Evolutionary conservation across 2,329 filamentous ascomycete genomes (phyloP).

Genomic region (Cercospora sp.): DNA sequence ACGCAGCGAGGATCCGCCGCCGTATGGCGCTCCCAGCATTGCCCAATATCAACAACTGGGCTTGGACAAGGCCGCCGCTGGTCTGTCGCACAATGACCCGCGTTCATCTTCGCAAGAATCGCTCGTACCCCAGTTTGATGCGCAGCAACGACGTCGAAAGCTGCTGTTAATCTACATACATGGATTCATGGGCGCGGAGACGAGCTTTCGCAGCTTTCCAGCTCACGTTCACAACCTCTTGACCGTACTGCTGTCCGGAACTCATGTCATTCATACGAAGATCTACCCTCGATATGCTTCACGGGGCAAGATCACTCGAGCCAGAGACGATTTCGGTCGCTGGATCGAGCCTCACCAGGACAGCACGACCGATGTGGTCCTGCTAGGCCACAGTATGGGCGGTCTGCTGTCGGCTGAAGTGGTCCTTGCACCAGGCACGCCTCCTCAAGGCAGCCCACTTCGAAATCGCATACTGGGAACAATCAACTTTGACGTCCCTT

Average conservation of each 20-base stretch:
- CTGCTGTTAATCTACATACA: constrained; percentile 83
- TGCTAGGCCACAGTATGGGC: constrained; percentile 89
- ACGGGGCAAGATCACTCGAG: constrained; percentile 69
- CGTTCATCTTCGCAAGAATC: constrained; percentile 51
- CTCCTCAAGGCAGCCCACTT: constrained; percentile 47
- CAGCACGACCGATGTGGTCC: constrained; percentile 71
- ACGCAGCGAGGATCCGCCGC: constrained; percentile 21
- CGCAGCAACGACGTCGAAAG: constrained; percentile 47
- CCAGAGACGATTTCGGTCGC: constrained; percentile 76
- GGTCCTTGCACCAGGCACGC: constrained; percentile 56
- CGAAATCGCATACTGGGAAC: constrained; percentile 78
- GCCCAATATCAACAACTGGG: constrained; percentile 22
- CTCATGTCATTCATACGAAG: constrained; percentile 82
- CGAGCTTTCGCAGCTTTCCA: constrained; percentile 84
- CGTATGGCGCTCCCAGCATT: constrained; percentile 20
- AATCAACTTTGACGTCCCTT: constrained; percentile 81
- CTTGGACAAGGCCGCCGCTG: constrained; percentile 23
- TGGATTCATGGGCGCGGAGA: constrained; percentile 86
- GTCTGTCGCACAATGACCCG: constrained; percentile 39
- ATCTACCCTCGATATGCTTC: constrained; percentile 80
- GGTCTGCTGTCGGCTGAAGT: constrained; percentile 81
- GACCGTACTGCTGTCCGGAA: constrained; percentile 64
- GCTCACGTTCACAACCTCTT: constrained; percentile 80
- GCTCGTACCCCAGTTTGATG: constrained; percentile 42
- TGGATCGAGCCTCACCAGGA: constrained; percentile 81